Percentiles rank a stretch among this genome's conserved stretches.
These are phyloP conservation scores for Kluyveromyces lactis DNA, from an alignment of 805 yeast genomes.

Conservation along the genomic window DNA sequence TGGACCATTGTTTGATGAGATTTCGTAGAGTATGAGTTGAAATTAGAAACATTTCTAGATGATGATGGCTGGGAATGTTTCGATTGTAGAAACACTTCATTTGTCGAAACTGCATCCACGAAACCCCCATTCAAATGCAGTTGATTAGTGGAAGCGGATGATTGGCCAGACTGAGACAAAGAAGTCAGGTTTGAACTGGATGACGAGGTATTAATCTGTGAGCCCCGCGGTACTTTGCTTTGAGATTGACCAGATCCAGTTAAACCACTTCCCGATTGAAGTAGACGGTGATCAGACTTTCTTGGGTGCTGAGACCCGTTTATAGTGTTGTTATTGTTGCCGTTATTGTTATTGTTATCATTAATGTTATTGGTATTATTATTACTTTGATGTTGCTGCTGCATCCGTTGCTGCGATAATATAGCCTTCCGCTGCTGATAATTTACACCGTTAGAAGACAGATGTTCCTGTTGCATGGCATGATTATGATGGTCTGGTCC, in stretches of 20 bases:
- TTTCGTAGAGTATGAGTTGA: constrained; percentile 1
- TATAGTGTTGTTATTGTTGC: constrained; percentile 2
- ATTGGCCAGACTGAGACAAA: constrained; percentile 6
- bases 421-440: constrained; percentile 10
- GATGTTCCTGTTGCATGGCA: constrained; percentile 6
- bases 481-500: background rate
- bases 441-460: background rate
- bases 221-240: background rate
- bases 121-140: constrained; percentile 37
- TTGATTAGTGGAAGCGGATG: constrained; percentile 10
- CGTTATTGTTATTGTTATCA: constrained; percentile 7
- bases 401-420: constrained; percentile 13
- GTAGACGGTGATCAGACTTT: background rate
- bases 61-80: constrained; percentile 13
- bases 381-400: constrained; percentile 11
- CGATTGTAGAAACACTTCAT: constrained; percentile 70
- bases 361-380: constrained; percentile 5
- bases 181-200: constrained; percentile 8
- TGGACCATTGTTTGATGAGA: constrained; percentile 1
- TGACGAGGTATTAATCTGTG: background rate
- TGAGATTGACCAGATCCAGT: background rate
- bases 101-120: constrained; percentile 86
- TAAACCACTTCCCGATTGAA: too few relatives aligned
- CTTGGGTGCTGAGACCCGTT: background rate
- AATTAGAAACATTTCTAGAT: background rate